A percentile compares a stretch with the other conserved stretches of the same genome.
These are phyloP conservation scores for Beauveria pseudobassiana DNA, from an alignment of 2,329 filamentous ascomycete genomes.

Conservation along the genomic window DNA sequence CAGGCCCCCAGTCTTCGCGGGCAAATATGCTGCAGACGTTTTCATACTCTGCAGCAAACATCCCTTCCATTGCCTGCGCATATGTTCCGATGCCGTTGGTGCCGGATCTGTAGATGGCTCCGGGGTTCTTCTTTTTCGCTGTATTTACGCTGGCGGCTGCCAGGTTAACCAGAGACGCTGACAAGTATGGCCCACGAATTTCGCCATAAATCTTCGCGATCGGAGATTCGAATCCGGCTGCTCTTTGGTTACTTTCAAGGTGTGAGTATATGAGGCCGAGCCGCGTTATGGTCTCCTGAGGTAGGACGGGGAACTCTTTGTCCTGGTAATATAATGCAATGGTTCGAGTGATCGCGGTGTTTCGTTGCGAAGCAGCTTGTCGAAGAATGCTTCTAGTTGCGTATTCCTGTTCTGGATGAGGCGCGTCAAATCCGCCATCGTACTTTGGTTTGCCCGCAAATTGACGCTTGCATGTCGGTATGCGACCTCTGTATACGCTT, in stretches of 20 bases:
- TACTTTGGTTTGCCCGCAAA: slow-evolving; percentile 82
- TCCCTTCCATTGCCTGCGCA: slow-evolving; percentile 75
- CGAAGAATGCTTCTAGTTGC: slow-evolving; percentile 79
- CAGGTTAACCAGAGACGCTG: slow-evolving; percentile 72
- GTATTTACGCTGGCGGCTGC: slow-evolving; percentile 81
- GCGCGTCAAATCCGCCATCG: slow-evolving; percentile 69
- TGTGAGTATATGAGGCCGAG: slow-evolving; percentile 74
- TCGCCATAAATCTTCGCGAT: slow-evolving; percentile 81
- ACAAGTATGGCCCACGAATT: slow-evolving; percentile 79
- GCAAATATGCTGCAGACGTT: slow-evolving; percentile 84
- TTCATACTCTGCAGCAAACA: slow-evolving; percentile 83
- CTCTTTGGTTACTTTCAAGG: slow-evolving; percentile 53
- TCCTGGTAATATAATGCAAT: slow-evolving; percentile 84
- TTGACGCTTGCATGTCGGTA: slow-evolving; percentile 78
- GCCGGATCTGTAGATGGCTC: slow-evolving; percentile 78
- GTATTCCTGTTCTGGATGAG: slow-evolving; percentile 72
- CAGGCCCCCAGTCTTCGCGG: slow-evolving; percentile 73
- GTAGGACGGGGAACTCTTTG: slow-evolving; percentile 72
- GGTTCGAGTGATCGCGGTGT: slow-evolving; percentile 79
- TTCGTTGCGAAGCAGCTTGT: slow-evolving; percentile 65
- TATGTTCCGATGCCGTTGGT: slow-evolving; percentile 91
- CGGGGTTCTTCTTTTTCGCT: slow-evolving; percentile 70
- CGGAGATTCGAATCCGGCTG: slow-evolving; percentile 53
- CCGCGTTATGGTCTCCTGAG: slow-evolving; percentile 66
- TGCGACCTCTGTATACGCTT: slow-evolving; percentile 85